Evolutionary conservation across 306 rosid species (phyloP).

Genomic region (Luffa acutangula): DNA sequence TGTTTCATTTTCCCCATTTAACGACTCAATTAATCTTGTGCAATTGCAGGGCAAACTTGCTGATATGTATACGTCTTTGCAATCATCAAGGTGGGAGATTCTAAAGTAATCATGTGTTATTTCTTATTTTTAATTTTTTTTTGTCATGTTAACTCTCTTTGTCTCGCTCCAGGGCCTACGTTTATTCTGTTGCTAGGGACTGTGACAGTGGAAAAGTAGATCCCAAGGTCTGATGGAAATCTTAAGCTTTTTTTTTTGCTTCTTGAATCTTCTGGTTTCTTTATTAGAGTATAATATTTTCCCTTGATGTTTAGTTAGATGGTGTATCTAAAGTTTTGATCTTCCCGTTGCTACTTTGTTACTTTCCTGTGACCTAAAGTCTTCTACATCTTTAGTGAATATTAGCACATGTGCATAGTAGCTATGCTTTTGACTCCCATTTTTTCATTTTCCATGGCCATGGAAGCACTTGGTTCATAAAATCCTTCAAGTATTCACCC

Average conservation of each 20-base stretch:
- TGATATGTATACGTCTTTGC: conserved; percentile 85
- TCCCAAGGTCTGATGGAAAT: conserved; percentile 47
- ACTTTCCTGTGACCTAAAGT: neutral
- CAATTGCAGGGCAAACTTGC: conserved; percentile 78
- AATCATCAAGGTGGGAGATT: conserved; percentile 69
- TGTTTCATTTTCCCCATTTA: neutral
- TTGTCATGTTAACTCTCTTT: conserved; percentile 8
- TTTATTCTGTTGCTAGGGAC: conserved; percentile 93
- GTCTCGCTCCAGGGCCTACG: conserved; percentile 59
- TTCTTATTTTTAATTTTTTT: neutral
- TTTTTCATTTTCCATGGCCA: neutral
- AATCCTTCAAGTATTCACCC: conserved; percentile 1
- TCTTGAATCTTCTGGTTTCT: neutral
- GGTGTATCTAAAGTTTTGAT: neutral
- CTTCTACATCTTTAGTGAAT: neutral
- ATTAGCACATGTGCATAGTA: neutral
- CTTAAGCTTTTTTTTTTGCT: neutral
- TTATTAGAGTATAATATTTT: neutral
- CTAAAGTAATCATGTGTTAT: conserved; percentile 6
- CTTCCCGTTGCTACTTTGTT: neutral
- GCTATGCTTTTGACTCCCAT: neutral
- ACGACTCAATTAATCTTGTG: conserved; percentile 7
- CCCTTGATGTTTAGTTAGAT: neutral
- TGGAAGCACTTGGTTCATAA: neutral
- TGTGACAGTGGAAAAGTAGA: conserved; percentile 73